Base-by-base conservation (phyloP, 129 eudicot genomes). In the Sambucus nigra region DNA sequence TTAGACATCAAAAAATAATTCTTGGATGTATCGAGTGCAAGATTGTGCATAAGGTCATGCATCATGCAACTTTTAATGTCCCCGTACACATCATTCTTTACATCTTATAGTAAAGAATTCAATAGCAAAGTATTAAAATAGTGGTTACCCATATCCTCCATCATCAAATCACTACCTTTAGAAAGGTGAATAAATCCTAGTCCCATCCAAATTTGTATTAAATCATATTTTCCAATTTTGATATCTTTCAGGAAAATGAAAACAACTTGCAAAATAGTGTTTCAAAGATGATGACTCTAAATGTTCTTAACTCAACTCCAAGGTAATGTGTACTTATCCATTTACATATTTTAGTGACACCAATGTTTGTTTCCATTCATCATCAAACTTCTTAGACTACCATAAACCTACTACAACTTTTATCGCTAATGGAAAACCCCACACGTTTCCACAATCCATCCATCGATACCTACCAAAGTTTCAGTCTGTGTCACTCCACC, bases 21-120 rank as follows among this genome's bases (percentile, higher is more conserved):
- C 25, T 42, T 57, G 1, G 1, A 4, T n/a, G 15, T n/a, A 3
- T 41, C 16, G 5, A 41, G 12, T 47, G 75, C 69, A 5, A 70
- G 75, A 19, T 51, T 70, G 46, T 70, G 75, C 18, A 70, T 59
- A 55, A 70, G 47, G 49, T 70, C 75, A 19, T 70, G 75, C 69
- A 69, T 70, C n/a, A 25, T 25, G 13, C 52, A 62, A 20, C 20
- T 3, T 13, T 0, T 7, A 12, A 38, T 19, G 14, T 56, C n/a
- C n/a, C n/a, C 64, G 29, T 47, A 22, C 2, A 1, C 26, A 55
- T 70, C 53, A 6, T n/a, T 38, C 14, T 5, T 35, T 25, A 21
- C 53, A 4, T 54, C 60, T 23, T 62, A 47, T 14, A 70, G 25
- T 14, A 70, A 63, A 19, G 69, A 70, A 14, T 28, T 54, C n/a